phyloP scores from a whole-genome alignment of 2,329 filamentous ascomycete genomes.

The Mycosphaerella arachidis region DNA sequence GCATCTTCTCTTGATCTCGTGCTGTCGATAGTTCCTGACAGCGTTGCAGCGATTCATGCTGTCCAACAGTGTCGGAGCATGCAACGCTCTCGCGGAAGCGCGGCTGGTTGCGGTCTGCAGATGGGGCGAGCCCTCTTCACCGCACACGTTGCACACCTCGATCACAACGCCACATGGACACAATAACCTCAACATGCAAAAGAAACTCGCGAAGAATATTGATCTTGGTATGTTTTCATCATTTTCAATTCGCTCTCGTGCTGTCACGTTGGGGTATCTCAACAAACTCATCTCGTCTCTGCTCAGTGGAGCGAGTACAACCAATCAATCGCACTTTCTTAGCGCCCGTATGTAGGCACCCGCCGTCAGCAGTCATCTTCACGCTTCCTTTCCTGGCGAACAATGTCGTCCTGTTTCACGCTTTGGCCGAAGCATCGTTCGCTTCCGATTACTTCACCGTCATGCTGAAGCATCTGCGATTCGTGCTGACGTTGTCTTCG shows the following conservation, averaged over 20 bases:
- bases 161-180: constrained; percentile 2
- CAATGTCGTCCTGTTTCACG: background rate
- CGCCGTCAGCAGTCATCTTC: background rate
- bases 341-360: background rate
- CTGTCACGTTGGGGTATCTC: too few relatives aligned
- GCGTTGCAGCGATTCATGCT: constrained; percentile 21
- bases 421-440: background rate
- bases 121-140: background rate
- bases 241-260: background rate
- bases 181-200: constrained; percentile 1
- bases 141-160: constrained; percentile 2
- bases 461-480: background rate
- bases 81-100: background rate
- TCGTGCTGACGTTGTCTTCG: background rate
- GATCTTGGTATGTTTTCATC: background rate
- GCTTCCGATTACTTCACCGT: background rate
- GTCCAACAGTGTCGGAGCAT: constrained; percentile 10
- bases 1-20: constrained; percentile 10
- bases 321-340: background rate
- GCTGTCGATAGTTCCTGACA: constrained; percentile 17
- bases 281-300: background rate
- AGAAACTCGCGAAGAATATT: background rate
- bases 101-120: background rate
- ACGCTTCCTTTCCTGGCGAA: background rate
- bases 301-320: background rate